Base-by-base conservation (phyloP, 495 filamentous ascomycete genomes). In the Aeminium ludgeri region DNA sequence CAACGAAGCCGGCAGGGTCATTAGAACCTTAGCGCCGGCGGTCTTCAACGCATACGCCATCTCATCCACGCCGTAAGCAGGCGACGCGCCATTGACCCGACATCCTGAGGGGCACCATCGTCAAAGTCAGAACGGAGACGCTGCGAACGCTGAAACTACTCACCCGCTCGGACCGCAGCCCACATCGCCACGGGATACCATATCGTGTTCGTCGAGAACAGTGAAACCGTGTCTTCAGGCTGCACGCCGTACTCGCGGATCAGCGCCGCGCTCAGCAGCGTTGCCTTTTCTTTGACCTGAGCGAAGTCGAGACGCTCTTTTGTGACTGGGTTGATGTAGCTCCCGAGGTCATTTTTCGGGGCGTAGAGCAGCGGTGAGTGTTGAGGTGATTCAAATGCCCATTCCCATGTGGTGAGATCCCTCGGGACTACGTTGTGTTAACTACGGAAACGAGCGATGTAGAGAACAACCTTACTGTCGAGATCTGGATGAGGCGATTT, bases 131-230 rank as follows among this genome's bases (percentile, higher is more conserved):
- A 8, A 25, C 8, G 8, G 8, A 4, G 23, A 25, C 8, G 8
- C 23, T 8, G 23, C 23, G 23, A 25, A 25, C 23, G 8, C 4
- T 4, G 8, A 25, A 11, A 10, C 8, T 7, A 39, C 36, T n/a
- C 25, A 5, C 54, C 55, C 8, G 52, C 66, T 12, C 69, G 59
- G 13, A 68, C 49, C 6, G 64, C 59, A 1, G 59, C 68, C 41
- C 71, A 65, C 60, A 78, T 65, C 11, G 67, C 66, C 12, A 74
- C 65, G 0, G 72, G 73, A 50, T 74, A 76, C 69, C 68, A 73
- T 33, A 76, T 67, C 10, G 64, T 67, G 46, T 74, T 74, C 13
- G 62, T 63, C 45, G 64, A 67, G 49, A 75, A 74, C 6, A 77
- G 51, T 0, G 68, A 62, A 2, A 76, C 63, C 0, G 65, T 66